Evolutionary conservation across 2,329 filamentous ascomycete genomes (phyloP), one percentile per base, ranked within the genome.

Genomic region (Pseudogymnoascus sp.): DNA sequence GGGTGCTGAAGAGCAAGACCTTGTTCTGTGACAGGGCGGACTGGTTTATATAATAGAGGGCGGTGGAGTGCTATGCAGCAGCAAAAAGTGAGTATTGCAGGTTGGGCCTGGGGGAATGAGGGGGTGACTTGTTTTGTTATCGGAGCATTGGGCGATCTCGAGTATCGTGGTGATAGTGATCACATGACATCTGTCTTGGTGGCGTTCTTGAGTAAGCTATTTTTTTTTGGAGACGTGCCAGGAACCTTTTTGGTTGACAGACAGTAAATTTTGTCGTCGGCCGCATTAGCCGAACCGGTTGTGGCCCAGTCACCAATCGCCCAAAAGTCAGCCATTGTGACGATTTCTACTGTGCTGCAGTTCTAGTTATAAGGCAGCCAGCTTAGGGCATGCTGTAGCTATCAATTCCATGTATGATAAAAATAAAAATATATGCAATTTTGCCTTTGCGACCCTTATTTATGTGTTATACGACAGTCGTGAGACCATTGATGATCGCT

Each of bases 71-170:
- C 5, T 18, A 52, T 12, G 45, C 26, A 30, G 15, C 45, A 52
- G 26, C 45, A 2, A 18, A 10, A 30, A 52, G 45, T 19, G 45
- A 30, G 10, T 18, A 30, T 19, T 30, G 15, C 2, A 12, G 9
- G 45, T 52, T 52, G 45, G 45, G 45, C 26, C 10, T 52, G 45
- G n/a, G 26, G 13, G 45, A 52, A 52, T 52, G 45, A 52, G 45
- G 45, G 45, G 45, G 45, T 19, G 45, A 30, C 26, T 48, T 52
- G 45, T 52, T 52, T 30, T 52, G 45, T 52, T 52, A 52, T 52
- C 45, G 26, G 45, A 52, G 28, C 41, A 48, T 48, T 52, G 45
- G 45, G 26, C 45, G 45, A 52, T 52, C 45, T 52, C 26, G 26
- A 52, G 45, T 52, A 52, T 52, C 45, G 26, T 30, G 41, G 26